phyloP scores from a whole-genome alignment of 1,284 basidiomycete species.

The Kalmanozyma brasiliensis region DNA sequence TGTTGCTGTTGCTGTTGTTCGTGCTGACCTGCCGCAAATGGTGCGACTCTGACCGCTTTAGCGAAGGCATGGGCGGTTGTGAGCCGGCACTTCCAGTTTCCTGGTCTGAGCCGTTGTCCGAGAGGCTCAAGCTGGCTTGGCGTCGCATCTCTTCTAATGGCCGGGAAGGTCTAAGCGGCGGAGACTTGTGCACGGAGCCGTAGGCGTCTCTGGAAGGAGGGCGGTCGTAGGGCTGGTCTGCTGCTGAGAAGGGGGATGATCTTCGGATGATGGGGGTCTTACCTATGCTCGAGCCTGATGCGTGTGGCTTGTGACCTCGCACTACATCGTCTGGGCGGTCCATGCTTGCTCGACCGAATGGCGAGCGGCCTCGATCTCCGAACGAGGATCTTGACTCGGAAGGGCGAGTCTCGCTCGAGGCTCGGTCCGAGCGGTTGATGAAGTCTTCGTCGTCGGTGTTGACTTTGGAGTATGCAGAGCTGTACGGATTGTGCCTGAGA shows the following conservation, averaged over 20 bases:
- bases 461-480: constrained; percentile 51
- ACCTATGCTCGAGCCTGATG: constrained; percentile 13
- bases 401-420: constrained; percentile 32
- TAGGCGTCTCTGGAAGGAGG: constrained; percentile 25
- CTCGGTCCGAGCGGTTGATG: constrained; percentile 29
- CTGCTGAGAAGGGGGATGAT: constrained; percentile 9
- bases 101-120: constrained; percentile 27
- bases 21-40: constrained; percentile 26
- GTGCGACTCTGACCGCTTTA: constrained; percentile 28
- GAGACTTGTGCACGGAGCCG: constrained; percentile 30
- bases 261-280: constrained; percentile 9
- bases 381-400: constrained; percentile 9
- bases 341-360: constrained; percentile 27
- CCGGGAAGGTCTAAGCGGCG: constrained; percentile 12
- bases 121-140: constrained; percentile 32
- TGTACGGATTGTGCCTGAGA: constrained; percentile 60
- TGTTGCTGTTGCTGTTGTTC: constrained; percentile 6
- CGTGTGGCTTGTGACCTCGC: constrained; percentile 13
- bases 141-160: constrained; percentile 34
- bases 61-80: constrained; percentile 14
- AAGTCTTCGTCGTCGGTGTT: constrained; percentile 35
- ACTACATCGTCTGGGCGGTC: constrained; percentile 15
- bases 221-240: constrained; percentile 35
- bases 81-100: constrained; percentile 7
- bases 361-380: neutral